These are phyloP conservation scores for Bertia moriformis DNA, from an alignment of 2,329 filamentous ascomycete genomes.

Conservation along the genomic window DNA sequence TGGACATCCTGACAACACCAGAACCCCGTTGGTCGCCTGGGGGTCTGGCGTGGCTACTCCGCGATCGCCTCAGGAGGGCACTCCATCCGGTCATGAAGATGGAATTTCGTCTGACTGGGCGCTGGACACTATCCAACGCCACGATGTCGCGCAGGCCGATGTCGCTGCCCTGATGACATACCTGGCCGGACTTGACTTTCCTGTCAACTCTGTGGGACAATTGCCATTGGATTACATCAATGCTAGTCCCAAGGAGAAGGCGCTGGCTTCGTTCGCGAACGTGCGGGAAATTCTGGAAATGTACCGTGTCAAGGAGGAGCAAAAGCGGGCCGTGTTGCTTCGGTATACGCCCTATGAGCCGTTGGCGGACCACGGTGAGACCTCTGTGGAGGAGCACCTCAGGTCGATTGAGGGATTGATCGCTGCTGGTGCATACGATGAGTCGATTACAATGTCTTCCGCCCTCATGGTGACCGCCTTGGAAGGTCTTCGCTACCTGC, in stretches of 20 bases:
- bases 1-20: conserved; percentile 90
- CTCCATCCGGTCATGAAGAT: conserved; percentile 65
- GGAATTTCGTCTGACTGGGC: conserved; percentile 85
- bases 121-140: conserved; percentile 63
- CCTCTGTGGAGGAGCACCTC: conserved; percentile 49
- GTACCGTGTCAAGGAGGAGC: conserved; percentile 83
- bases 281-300: conserved; percentile 81
- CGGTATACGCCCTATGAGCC: conserved; percentile 63
- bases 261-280: conserved; percentile 71
- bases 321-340: conserved; percentile 63
- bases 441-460: conserved; percentile 67
- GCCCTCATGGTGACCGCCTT: conserved; percentile 64
- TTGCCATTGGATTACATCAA: conserved; percentile 72
- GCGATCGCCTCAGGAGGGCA: conserved; percentile 31
- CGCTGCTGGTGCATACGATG: conserved; percentile 46
- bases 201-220: conserved; percentile 90
- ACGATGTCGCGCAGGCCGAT: conserved; percentile 89
- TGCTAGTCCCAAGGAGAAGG: conserved; percentile 60
- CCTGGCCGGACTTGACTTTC: conserved; percentile 73
- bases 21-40: conserved; percentile 86
- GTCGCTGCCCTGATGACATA: conserved; percentile 93
- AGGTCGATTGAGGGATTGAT: conserved; percentile 56
- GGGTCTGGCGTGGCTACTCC: conserved; percentile 79
- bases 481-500: conserved; percentile 77
- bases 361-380: conserved; percentile 39